Evolutionary conservation across 371 early-diverging fungal species (phyloP).

Genomic region (Mucor racemosus): DNA sequence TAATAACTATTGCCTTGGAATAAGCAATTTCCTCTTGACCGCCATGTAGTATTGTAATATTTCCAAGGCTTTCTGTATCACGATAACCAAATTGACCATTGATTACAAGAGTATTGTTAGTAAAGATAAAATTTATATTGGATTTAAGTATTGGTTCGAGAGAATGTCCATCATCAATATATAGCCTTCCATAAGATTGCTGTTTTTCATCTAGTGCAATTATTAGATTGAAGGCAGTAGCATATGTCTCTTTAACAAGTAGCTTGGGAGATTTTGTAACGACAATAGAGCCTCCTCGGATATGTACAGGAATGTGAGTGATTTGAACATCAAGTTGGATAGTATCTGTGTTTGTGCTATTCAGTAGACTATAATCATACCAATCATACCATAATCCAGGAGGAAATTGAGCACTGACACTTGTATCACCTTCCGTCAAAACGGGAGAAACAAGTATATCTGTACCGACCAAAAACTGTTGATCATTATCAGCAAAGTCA

Average conservation of each 20-base stretch:
- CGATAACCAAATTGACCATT: constrained; percentile 17
- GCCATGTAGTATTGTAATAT: neutral
- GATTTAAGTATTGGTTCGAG: neutral
- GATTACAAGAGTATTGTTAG: neutral
- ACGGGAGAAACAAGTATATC: constrained; percentile 65
- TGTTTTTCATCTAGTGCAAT: constrained; percentile 52
- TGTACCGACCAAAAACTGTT: constrained; percentile 40
- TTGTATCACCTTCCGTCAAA: constrained; percentile 32
- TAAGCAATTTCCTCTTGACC: neutral
- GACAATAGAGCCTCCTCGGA: constrained; percentile 52
- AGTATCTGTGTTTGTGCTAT: neutral
- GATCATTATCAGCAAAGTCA: constrained; percentile 23
- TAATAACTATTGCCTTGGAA: neutral
- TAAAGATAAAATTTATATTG: constrained; percentile 14
- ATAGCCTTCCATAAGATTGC: constrained; percentile 49
- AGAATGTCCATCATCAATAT: constrained; percentile 41
- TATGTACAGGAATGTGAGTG: constrained; percentile 47
- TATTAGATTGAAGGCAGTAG: constrained; percentile 45
- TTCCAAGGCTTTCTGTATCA: neutral
- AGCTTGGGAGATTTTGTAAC: constrained; percentile 46
- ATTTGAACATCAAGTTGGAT: constrained; percentile 41
- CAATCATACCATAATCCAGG: constrained; percentile 60
- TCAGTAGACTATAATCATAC: constrained; percentile 19
- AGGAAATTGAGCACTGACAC: constrained; percentile 60
- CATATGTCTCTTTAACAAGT: constrained; percentile 45